Percentiles rank a stretch among this genome's conserved stretches.
Evolutionary conservation across 495 filamentous ascomycete genomes (phyloP).

Genomic region (Daldinia grandis): DNA sequence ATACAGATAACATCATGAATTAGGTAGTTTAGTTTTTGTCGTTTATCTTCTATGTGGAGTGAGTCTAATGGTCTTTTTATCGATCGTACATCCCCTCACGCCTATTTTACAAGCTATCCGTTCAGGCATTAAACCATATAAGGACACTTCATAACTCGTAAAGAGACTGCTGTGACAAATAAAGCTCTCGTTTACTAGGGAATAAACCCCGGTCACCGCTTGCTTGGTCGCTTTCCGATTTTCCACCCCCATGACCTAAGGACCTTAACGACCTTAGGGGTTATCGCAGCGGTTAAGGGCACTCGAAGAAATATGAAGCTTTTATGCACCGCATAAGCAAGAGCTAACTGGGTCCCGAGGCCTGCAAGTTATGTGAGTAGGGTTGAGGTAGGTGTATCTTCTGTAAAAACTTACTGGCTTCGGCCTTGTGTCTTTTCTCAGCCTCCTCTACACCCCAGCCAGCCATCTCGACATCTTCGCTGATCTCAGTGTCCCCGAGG

Average conservation of each 20-base stretch:
- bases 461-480: conserved; percentile 52
- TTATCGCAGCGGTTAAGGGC: conserved; percentile 86
- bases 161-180: background rate
- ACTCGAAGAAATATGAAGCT: conserved; percentile 95
- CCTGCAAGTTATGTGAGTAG: conserved; percentile 44
- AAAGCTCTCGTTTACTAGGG: background rate
- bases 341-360: conserved; percentile 80
- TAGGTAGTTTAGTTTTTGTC: background rate
- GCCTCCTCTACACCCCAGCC: conserved; percentile 65
- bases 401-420: conserved; percentile 60
- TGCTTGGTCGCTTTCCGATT: conserved; percentile 59
- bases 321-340: conserved; percentile 98
- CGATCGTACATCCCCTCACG: conserved; percentile 23
- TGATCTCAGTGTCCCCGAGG: conserved; percentile 39
- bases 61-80: conserved; percentile 28
- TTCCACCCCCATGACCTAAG: conserved; percentile 83
- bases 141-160: background rate
- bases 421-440: conserved; percentile 53
- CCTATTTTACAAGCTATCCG: conserved; percentile 23
- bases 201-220: conserved; percentile 28
- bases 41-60: conserved; percentile 41
- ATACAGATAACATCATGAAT: background rate
- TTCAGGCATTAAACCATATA: conserved; percentile 1
- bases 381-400: conserved; percentile 1
- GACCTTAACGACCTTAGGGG: conserved; percentile 89